Percentiles rank a stretch among this genome's conserved stretches.
phyloP scores from a whole-genome alignment of 202 grass and related monocot genomes.

The Musa balbisiana region DNA sequence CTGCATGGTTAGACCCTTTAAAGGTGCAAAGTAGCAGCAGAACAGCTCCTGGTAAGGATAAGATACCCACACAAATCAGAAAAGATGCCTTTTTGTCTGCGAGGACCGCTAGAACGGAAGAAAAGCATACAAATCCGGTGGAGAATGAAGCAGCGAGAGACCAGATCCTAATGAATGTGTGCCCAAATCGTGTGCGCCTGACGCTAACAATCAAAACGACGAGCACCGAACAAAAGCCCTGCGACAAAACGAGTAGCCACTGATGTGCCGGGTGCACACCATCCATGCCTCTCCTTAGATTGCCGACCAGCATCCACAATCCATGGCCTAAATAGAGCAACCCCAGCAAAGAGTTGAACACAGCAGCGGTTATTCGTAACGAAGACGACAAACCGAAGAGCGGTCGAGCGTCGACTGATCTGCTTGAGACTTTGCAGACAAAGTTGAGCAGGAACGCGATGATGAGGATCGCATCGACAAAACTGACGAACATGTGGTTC shows the following conservation, averaged over 20 bases:
- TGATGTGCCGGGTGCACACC: constrained; percentile 28
- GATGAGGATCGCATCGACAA: constrained; percentile 6
- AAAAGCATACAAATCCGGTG: constrained; percentile 39
- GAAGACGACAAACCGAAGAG: constrained; percentile 26
- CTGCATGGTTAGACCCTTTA: constrained; percentile 25
- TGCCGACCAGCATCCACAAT: constrained; percentile 44
- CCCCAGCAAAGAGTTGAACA: constrained; percentile 44
- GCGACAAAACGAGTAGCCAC: constrained; percentile 46
- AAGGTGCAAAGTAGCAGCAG: constrained; percentile 38
- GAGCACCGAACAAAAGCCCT: constrained; percentile 43
- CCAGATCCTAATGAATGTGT: constrained; percentile 24
- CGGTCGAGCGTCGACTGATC: background rate
- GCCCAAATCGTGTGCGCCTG: constrained; percentile 28
- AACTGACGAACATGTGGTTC: constrained; percentile 44
- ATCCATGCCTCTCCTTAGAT: constrained; percentile 13
- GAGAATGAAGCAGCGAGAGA: constrained; percentile 25
- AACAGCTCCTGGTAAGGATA: constrained; percentile 40
- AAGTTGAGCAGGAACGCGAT: constrained; percentile 34
- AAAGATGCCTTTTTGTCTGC: constrained; percentile 27
- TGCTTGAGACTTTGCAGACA: constrained; percentile 32
- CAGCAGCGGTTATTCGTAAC: constrained; percentile 18
- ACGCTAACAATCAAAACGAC: constrained; percentile 27
- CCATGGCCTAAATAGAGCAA: constrained; percentile 43
- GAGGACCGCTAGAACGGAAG: constrained; percentile 43
- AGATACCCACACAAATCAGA: constrained; percentile 50